phyloP scores from a whole-genome alignment of 1,139 yeast genomes.

The Diutina scorzettiae region DNA sequence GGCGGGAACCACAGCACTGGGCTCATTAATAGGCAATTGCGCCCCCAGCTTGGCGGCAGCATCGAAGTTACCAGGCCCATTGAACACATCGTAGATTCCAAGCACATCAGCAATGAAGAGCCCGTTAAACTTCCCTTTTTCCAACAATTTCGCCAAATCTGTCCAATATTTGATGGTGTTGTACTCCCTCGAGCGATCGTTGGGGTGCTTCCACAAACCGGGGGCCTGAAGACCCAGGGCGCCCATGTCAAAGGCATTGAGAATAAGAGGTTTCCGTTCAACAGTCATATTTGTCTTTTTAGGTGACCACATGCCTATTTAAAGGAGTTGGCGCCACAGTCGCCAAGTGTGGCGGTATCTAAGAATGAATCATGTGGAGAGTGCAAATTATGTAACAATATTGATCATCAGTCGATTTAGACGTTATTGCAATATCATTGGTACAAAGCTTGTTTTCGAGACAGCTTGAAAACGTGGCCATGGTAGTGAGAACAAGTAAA shows the following conservation, averaged over 20 bases:
- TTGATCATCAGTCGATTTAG: too few species aligned
- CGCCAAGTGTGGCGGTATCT: background rate
- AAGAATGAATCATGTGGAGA: background rate
- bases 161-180: conserved; percentile 35
- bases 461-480: too few species aligned
- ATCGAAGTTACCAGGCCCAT: conserved; percentile 23
- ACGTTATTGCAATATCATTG: too few species aligned
- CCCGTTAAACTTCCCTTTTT: conserved; percentile 32
- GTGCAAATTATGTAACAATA: background rate
- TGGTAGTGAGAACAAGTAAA: too few species aligned
- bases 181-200: conserved; percentile 23
- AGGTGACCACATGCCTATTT: background rate
- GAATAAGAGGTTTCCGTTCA: conserved; percentile 14
- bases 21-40: conserved; percentile 32
- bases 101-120: conserved; percentile 36
- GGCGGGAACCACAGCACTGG: conserved; percentile 27
- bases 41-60: conserved; percentile 30
- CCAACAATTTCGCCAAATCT: conserved; percentile 30
- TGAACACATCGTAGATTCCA: conserved; percentile 32
- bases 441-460: too few species aligned
- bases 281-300: background rate
- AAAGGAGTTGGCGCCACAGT: background rate
- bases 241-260: conserved; percentile 31
- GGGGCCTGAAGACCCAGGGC: conserved; percentile 27
- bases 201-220: conserved; percentile 34